These are phyloP conservation scores for Yamadazyma takamatsuzukensis DNA, from an alignment of 805 yeast genomes.

Conservation along the genomic window DNA sequence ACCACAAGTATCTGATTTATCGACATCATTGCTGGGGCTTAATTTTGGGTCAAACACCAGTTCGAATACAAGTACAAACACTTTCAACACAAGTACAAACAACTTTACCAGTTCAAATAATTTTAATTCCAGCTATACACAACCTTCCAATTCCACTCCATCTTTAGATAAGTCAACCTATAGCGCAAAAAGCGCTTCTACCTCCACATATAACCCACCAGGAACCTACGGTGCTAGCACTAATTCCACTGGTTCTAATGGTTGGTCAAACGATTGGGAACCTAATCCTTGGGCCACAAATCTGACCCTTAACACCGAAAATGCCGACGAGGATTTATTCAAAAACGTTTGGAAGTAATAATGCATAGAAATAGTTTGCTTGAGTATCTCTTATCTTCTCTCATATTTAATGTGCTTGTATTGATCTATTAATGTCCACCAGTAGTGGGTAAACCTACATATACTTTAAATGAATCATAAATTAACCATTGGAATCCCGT, in stretches of 20 bases:
- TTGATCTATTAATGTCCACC: conserved; percentile 39
- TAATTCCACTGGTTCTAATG: conserved; percentile 4
- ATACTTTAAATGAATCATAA: conserved; percentile 94
- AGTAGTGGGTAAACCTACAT: conserved; percentile 90
- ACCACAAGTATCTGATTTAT: conserved; percentile 9
- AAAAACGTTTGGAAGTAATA: conserved; percentile 62
- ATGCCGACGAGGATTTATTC: conserved; percentile 60
- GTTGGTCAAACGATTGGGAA: conserved; percentile 36
- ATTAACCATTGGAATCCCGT: conserved; percentile 97
- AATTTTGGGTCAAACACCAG: conserved; percentile 5
- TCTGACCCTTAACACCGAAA: conserved; percentile 8
- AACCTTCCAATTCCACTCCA: too few relatives aligned
- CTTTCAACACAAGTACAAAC: too few relatives aligned
- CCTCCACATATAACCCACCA: conserved; percentile 2
- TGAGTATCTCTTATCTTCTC: too few relatives aligned
- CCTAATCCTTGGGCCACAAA: conserved; percentile 10
- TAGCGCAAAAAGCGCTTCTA: conserved; percentile 2
- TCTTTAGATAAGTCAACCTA: neutral
- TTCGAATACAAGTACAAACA: neutral
- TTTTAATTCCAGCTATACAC: too few relatives aligned
- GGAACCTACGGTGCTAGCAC: conserved; percentile 1
- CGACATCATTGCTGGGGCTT: conserved; percentile 18
- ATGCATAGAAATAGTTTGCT: too few relatives aligned
- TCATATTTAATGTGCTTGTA: too few relatives aligned
- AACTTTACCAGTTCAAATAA: too few relatives aligned